Conservation (phyloP, 208 protist genomes). For the Acanthamoeba triangularis region DNA sequence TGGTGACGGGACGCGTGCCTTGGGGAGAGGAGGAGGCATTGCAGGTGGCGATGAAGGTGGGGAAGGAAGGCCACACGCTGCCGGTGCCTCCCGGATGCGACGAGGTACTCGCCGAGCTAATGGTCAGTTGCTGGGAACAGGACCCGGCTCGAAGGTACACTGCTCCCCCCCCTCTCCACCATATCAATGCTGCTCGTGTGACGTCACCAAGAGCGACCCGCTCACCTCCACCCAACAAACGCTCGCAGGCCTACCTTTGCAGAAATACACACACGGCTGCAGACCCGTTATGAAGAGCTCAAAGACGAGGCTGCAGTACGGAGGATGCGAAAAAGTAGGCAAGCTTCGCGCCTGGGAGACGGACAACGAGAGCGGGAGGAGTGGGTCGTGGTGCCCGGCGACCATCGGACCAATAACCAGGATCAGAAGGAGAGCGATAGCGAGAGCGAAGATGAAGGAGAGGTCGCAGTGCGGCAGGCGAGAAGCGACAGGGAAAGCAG, state of each 20-base stretch:
- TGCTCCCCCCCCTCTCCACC: background rate
- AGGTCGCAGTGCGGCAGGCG: background rate
- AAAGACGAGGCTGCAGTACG: constrained; percentile 22
- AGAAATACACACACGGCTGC: constrained; percentile 20
- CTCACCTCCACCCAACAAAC: no score
- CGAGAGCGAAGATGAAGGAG: no score
- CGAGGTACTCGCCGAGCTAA: constrained; percentile 49
- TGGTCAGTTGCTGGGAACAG: constrained; percentile 35
- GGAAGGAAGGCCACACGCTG: constrained; percentile 29
- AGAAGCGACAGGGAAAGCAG: background rate
- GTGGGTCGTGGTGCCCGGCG: no score
- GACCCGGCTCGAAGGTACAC: constrained; percentile 3
- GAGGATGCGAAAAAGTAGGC: background rate
- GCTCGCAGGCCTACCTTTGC: background rate
- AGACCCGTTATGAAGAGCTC: constrained; percentile 64
- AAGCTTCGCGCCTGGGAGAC: background rate
- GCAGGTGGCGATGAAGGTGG: constrained; percentile 66
- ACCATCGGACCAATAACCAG: background rate
- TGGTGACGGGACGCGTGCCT: constrained; percentile 63
- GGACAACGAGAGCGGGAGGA: background rate
- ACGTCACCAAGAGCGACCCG: no score
- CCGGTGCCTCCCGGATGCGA: constrained; percentile 34
- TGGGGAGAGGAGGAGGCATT: constrained; percentile 70
- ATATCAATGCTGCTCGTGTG: background rate
- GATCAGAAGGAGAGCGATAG: no score